Evolutionary conservation across 768 basidiomycete genomes (phyloP).

Genomic region (Hypholoma fasciculare): DNA sequence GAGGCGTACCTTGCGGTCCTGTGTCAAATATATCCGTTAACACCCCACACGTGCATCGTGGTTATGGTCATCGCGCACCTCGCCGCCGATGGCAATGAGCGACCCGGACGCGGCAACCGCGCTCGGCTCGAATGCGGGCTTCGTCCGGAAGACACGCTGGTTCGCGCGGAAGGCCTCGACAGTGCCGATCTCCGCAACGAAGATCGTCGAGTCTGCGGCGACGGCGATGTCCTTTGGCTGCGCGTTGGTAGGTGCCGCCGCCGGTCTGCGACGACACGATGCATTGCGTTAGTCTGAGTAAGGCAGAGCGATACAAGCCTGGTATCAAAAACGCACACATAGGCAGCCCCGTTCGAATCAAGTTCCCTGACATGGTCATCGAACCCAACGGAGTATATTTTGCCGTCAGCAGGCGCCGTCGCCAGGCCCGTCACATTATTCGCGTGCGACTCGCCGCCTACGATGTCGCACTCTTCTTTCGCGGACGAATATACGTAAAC

Average conservation of each 20-base stretch:
- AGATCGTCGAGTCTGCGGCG: slow-evolving; percentile 60
- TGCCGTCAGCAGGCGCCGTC: slow-evolving; percentile 42
- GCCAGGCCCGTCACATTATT: slow-evolving; percentile 69
- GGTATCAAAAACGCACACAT: slow-evolving; percentile 41
- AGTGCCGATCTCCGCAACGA: slow-evolving; percentile 55
- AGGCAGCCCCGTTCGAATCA: slow-evolving; percentile 38
- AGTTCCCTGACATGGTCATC: slow-evolving; percentile 82
- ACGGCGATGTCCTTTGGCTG: slow-evolving; percentile 73
- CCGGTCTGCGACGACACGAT: slow-evolving; percentile 37
- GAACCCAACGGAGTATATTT: slow-evolving; percentile 70
- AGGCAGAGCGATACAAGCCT: not conserved
- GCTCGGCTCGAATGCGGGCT: slow-evolving; percentile 52
- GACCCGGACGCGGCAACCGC: slow-evolving; percentile 53
- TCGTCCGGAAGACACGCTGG: slow-evolving; percentile 62
- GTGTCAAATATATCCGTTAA: not conserved
- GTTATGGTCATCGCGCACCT: slow-evolving; percentile 45
- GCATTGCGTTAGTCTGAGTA: not conserved
- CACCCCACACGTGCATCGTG: not conserved
- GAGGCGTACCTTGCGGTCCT: slow-evolving; percentile 78
- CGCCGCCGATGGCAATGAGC: slow-evolving; percentile 71
- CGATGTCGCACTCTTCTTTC: slow-evolving; percentile 40
- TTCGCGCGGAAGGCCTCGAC: slow-evolving; percentile 72
- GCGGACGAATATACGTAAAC: slow-evolving; percentile 60
- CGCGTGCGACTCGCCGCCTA: slow-evolving; percentile 70
- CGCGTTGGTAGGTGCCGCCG: slow-evolving; percentile 49